Percentiles rank a stretch among this genome's conserved stretches.
These are phyloP conservation scores for Fusarium brevicatenulatum DNA, from an alignment of 2,329 filamentous ascomycete species.

Conservation along the genomic window DNA sequence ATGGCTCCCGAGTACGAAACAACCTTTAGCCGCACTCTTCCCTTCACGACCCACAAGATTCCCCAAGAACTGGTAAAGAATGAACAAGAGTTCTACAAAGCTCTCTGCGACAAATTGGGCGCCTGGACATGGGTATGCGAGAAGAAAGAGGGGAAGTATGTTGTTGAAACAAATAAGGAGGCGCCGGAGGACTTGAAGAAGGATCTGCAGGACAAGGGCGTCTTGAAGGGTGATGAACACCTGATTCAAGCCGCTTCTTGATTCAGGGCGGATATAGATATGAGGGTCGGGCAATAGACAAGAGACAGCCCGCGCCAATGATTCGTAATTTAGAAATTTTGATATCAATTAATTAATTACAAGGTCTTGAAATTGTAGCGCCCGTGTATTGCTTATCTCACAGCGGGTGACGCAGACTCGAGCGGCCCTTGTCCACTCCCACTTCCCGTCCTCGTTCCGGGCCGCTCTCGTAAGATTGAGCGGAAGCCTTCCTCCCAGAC, in stretches of 20 bases:
- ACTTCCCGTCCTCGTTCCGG: background rate
- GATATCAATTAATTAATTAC: background rate
- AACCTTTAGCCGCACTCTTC: background rate
- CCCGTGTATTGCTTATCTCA: background rate
- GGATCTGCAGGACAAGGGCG: background rate
- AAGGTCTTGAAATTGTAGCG: background rate
- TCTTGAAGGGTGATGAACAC: background rate
- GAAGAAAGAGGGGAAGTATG: background rate
- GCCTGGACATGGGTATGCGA: background rate
- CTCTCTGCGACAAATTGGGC: background rate
- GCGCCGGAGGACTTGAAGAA: background rate
- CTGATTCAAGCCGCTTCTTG: background rate
- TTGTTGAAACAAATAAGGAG: background rate
- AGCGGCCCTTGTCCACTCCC: background rate
- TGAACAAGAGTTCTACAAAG: background rate
- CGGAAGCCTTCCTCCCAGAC: background rate
- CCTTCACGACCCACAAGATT: background rate
- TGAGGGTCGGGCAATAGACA: background rate
- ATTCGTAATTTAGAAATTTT: background rate
- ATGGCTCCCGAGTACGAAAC: background rate
- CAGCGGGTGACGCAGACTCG: too few species aligned
- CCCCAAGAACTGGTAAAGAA: background rate
- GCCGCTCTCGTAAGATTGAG: background rate
- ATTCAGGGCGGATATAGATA: background rate
- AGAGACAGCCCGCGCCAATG: accelerated